A percentile compares a stretch with the other conserved stretches of the same genome.
phyloP scores from a whole-genome alignment of 163 green algal species.

The Scenedesmus sp. region DNA sequence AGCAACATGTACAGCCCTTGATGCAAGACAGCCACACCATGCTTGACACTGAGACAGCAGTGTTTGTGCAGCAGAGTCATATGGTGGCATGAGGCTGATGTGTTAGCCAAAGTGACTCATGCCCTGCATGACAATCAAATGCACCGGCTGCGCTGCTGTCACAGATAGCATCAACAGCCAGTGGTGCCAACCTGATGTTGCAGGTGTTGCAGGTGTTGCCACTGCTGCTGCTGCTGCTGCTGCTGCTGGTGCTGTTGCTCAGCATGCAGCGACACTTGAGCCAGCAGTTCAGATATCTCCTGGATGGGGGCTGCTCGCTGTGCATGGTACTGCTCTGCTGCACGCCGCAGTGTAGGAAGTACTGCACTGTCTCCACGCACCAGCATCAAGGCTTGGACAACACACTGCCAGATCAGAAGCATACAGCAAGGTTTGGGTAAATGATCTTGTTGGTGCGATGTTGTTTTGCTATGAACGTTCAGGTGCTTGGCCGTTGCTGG shows the following conservation, averaged over 20 bases:
- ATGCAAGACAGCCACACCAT: no score
- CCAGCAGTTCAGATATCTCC: slow-evolving; percentile 40
- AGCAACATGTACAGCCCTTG: background rate
- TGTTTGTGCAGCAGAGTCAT: no score
- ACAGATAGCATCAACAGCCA: background rate
- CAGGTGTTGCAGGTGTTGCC: background rate
- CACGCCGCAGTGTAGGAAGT: slow-evolving; percentile 9
- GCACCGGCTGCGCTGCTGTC: background rate
- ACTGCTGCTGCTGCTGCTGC: background rate
- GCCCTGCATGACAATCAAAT: background rate
- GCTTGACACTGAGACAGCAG: background rate
- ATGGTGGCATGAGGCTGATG: no score
- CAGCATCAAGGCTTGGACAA: slow-evolving; percentile 39
- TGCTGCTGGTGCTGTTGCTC: slow-evolving; percentile 30
- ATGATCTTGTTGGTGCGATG: no score
- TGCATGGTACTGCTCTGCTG: slow-evolving; percentile 23
- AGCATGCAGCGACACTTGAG: slow-evolving; percentile 27
- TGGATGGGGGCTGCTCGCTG: background rate
- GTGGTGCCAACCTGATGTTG: background rate
- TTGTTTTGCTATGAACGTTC: no score
- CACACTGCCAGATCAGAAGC: slow-evolving; percentile 19
- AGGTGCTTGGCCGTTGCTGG: background rate
- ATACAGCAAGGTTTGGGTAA: background rate
- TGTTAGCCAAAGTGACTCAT: no score
- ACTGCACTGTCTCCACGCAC: slow-evolving; percentile 23